Percentiles rank a stretch among this genome's conserved stretches.
Evolutionary conservation across 495 filamentous ascomycete species (phyloP).

Genomic region (Hyphodiscus hymeniophilus): DNA sequence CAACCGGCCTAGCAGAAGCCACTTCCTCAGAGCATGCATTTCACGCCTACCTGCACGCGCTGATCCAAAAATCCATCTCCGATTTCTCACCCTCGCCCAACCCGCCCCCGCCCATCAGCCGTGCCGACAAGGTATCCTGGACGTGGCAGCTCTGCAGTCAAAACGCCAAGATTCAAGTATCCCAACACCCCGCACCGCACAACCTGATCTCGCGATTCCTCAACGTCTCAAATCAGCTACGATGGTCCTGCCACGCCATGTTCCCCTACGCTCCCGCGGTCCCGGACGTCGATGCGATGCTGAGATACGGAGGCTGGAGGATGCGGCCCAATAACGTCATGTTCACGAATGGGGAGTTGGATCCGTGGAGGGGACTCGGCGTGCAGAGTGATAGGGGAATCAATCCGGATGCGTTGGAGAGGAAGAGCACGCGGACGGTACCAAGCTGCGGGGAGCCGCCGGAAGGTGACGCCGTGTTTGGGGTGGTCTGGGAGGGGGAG

Average conservation of each 20-base stretch:
- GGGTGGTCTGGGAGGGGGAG: too few species aligned
- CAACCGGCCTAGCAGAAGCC: not conserved
- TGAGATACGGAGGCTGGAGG: constrained; percentile 5
- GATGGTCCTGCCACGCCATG: not conserved
- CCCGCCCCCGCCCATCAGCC: not conserved
- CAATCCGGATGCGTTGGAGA: too few species aligned
- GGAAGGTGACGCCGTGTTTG: too few species aligned
- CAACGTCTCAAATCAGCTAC: not conserved
- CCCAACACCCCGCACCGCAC: not conserved
- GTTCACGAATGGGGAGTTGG: constrained; percentile 13
- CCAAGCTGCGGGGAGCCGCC: too few species aligned
- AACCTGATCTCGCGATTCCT: not conserved
- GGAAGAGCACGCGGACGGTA: too few species aligned
- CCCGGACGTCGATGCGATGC: not conserved
- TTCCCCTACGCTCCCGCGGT: not conserved
- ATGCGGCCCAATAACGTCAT: constrained; percentile 12
- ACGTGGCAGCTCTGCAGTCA: constrained; percentile 1
- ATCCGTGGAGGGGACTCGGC: too few species aligned
- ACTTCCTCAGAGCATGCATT: not conserved
- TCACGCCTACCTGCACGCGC: not conserved
- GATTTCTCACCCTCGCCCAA: not conserved
- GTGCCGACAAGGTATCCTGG: not conserved
- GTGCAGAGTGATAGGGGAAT: too few species aligned
- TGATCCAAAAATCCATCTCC: not conserved
- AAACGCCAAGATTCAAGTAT: constrained; percentile 1